Conservation (phyloP, 1,139 yeast species). For the Pichiaceae sp. region DNA sequence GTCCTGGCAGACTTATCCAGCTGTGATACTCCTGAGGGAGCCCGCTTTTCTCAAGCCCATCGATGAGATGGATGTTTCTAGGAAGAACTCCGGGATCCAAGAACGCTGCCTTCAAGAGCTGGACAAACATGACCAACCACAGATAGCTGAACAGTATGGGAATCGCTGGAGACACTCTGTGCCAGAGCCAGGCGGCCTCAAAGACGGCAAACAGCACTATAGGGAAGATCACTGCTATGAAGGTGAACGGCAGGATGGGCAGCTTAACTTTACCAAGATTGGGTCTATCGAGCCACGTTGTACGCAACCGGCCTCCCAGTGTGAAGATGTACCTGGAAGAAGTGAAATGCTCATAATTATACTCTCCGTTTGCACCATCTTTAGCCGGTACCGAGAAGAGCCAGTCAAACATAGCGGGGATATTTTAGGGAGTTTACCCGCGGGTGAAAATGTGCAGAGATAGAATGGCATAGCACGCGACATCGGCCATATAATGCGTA, state of each 20-base stretch:
- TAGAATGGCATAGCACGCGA: too few species aligned
- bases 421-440: too few species aligned
- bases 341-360: conserved; percentile 14
- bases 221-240: conserved; percentile 31
- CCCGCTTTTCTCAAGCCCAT: conserved; percentile 21
- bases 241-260: conserved; percentile 8
- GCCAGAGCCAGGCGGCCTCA: conserved; percentile 54
- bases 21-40: conserved; percentile 62
- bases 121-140: conserved; percentile 40
- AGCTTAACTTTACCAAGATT: conserved; percentile 2
- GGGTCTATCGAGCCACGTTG: conserved; percentile 3
- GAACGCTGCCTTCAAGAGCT: conserved; percentile 47
- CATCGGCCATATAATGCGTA: too few species aligned
- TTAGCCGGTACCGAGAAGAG: neutral
- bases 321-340: conserved; percentile 34
- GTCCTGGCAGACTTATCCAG: conserved; percentile 46
- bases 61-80: conserved; percentile 53
- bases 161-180: conserved; percentile 45
- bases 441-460: too few species aligned
- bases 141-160: conserved; percentile 52
- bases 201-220: conserved; percentile 43
- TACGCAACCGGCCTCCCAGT: conserved; percentile 52
- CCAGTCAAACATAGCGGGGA: neutral
- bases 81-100: conserved; percentile 74
- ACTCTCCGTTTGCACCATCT: neutral